These are phyloP conservation scores for Aspergillus ruber DNA, from an alignment of 2,329 filamentous ascomycete species.

Conservation along the genomic window DNA sequence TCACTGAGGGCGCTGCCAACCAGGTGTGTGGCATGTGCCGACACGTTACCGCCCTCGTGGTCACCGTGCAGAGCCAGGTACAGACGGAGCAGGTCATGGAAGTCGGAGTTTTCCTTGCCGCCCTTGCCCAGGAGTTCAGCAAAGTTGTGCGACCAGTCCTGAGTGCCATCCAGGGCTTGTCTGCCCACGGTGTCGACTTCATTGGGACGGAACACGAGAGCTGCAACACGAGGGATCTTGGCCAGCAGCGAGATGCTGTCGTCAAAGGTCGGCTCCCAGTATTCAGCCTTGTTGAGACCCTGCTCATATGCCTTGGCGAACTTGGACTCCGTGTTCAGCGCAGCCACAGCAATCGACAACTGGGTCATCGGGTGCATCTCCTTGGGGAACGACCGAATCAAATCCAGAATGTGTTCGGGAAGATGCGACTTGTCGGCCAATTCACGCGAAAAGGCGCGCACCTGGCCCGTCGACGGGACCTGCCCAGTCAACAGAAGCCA, in stretches of 20 bases:
- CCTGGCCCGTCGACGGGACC: constrained; percentile 75
- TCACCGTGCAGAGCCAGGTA: constrained; percentile 97
- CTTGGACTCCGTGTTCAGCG: constrained; percentile 89
- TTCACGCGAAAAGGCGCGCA: constrained; percentile 75
- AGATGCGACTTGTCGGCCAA: constrained; percentile 79
- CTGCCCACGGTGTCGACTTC: constrained; percentile 65
- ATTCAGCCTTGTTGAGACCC: constrained; percentile 89
- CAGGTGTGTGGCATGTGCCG: constrained; percentile 88
- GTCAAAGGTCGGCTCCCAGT: constrained; percentile 98
- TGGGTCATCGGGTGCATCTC: constrained; percentile 98
- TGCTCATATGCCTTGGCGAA: constrained; percentile 91
- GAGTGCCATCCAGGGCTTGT: constrained; percentile 67
- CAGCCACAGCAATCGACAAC: constrained; percentile 87
- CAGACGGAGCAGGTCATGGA: constrained; percentile 88
- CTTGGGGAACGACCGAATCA: constrained; percentile 83
- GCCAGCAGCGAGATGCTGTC: constrained; percentile 89
- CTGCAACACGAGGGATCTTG: constrained; percentile 93
- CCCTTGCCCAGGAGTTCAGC: constrained; percentile 91
- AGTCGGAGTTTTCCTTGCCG: constrained; percentile 62
- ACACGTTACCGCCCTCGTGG: constrained; percentile 97
- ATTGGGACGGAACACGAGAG: constrained; percentile 94
- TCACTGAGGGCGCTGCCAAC: constrained; percentile 93
- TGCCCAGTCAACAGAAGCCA: constrained; percentile 94
- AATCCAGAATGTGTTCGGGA: constrained; percentile 73
- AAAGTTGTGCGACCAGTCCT: constrained; percentile 99